Evolutionary conservation across 2,329 filamentous ascomycete species (phyloP), one percentile per base, ranked within the genome.

Genomic region (Dothistroma septosporum): DNA sequence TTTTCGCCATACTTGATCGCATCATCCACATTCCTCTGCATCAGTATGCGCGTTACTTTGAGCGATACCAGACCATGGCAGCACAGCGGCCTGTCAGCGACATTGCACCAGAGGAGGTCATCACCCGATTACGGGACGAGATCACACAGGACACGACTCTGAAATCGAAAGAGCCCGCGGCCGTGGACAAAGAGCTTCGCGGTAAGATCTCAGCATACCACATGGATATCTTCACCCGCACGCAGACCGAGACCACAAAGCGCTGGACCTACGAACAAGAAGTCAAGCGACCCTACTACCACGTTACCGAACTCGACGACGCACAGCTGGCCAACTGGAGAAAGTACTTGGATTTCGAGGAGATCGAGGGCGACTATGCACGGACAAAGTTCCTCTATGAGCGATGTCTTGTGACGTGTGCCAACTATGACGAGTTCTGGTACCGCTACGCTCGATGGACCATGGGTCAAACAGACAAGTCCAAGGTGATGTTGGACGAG

Each of bases 391-490:
- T 94, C 71, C 78, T 99, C 33, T 97, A 99, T 73, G 94, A 99
- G 79, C 87, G 94, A 55, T 97, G 92, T 70, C 77, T 99, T 56
- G 91, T 96, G 37, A 93, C 91, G 0, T 95, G 91, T 70, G 93
- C 94, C 16, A 89, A 95, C 67, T 97, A 99, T 73, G 93, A 97
- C 54, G 93, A 97, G 73, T 96, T 97, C 76, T 99, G 94, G 94
- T 86, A 96, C 70, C 89, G 94, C n/a, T 99, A 96, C 76, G 91
- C 89, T 16, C 83, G 93, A 46, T 99, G 94, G 94, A 96, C 97
- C 90, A 82, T 84, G 61, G 86, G 86, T 0, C 90, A 96, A 72
- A 78, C 85, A 1, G 86, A 82, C 67, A 96, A 95, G 74, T 87
- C 92, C 50, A 91, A 97, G 73, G 92, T 97, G 72, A 88, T 93